Evolutionary conservation across 1,284 basidiomycete species (phyloP), one percentile per base, ranked within the genome.

Genomic region (Ustilago curta): DNA sequence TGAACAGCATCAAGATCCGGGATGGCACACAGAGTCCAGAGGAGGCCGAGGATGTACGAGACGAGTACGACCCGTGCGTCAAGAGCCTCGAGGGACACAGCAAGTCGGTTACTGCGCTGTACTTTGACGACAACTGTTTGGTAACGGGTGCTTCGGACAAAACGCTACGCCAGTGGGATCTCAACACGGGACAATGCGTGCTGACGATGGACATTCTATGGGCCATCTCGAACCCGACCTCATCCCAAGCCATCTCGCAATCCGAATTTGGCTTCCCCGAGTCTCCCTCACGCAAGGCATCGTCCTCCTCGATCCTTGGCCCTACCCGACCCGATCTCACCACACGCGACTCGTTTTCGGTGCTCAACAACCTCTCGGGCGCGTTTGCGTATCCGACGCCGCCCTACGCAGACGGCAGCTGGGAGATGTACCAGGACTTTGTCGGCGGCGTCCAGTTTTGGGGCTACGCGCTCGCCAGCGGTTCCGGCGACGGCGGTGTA

Each of bases 191-290:
- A 5, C 96, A 99, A 60, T 98, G 96, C 85, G 91, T 99, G 53
- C 91, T 97, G 87, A 97, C 96, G 12, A 99, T 99, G 97, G 97
- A 99, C 86, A 97, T 99, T 69, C 90, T 99, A 19, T 99, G 97
- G 97, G 96, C 96, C 3, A 97, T 99, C 78, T 94, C 94, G 18
- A 96, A 99, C 86, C 91, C 94, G 2, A 89, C 91, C 9, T 86
- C 88, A n/a, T 84, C 88, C 78, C 89, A 71, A 85, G 59, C 83
- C 87, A 64, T 81, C 9, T 82, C 83, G 19, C 67, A 71, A 44
- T 76, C 73, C 59, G 73, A 76, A 35, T 76, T 76, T 27, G 81
- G 80, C 45, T 73, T 69, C 57, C 80, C 71, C 53, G 70, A 86
- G 62, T 83, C 84, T n/a, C 80, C 49, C 62, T 84, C 74, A 90